Base-by-base conservation (phyloP, 768 basidiomycete genomes). In the Exidia glandulosa region DNA sequence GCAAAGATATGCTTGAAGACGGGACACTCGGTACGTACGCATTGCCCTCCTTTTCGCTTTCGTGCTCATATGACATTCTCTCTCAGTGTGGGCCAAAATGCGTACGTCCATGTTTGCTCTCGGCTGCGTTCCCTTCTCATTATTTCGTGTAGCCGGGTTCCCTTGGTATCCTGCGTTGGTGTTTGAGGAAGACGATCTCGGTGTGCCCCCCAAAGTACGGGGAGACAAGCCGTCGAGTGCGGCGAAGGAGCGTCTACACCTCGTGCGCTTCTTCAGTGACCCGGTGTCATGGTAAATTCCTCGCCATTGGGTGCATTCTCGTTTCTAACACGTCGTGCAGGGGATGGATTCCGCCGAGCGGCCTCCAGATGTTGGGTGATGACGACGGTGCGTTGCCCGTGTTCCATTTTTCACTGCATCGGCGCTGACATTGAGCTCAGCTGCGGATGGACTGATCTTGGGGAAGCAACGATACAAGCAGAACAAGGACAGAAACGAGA, bases 141-240 rank as follows among this genome's bases (percentile, higher is more conserved):
- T 33, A 33, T n/a, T 58, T 56, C n/a, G 3, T 48, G 47, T 54
- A 58, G 56, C 55, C 27, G 41, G 23, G 23, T 30, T 61, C 65
- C 93, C 93, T 1, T 94, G 85, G 85, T 95, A 88, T 85, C 90
- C 93, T 41, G 93, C 86, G 9, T 83, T 88, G 9, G 79, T 94
- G 16, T 85, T 79, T 57, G 82, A 85, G 29, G 78, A 80, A 9
- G 81, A 84, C 41, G 81, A 86, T 54, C 70, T 75, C 1, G 69
- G 68, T 0, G 78, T 92, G n/a, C 87, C 87, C 30, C 54, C 63
- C 34, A 60, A 72, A 64, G 74, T 75, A 32, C 71, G 79, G 57
- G 64, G 70, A 36, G 67, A 65, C 7, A 67, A 61, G 67, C 68
- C 32, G 70, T 59, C 64, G 64, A 63, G 75, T n/a, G 59, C 73